These are phyloP conservation scores for Euphorbia celastroides DNA, from an alignment of 441 rosid genomes.

Conservation along the genomic window DNA sequence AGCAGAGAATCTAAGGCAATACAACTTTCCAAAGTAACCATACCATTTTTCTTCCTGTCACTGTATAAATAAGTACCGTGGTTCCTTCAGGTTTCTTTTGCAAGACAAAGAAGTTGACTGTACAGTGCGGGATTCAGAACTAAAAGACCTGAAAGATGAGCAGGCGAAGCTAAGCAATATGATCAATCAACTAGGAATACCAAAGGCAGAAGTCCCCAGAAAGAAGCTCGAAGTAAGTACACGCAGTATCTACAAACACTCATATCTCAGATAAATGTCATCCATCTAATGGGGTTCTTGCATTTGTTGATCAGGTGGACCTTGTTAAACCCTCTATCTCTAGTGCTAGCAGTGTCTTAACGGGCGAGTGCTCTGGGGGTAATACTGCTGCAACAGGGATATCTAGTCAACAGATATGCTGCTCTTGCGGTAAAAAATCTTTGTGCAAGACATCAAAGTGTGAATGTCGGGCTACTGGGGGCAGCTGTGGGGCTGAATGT, in stretches of 20 bases:
- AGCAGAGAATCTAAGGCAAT: slow-evolving; percentile 57
- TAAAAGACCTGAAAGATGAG: slow-evolving; percentile 70
- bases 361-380: slow-evolving; percentile 30
- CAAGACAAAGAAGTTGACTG: slow-evolving; percentile 42
- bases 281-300: slow-evolving; percentile 11
- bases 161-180: slow-evolving; percentile 46
- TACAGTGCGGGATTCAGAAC: slow-evolving; percentile 53
- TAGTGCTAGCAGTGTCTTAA: slow-evolving; percentile 27
- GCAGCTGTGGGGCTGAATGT: slow-evolving; percentile 58
- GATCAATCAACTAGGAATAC: slow-evolving; percentile 50
- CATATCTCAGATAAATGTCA: not conserved
- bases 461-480: slow-evolving; percentile 56
- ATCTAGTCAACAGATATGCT: slow-evolving; percentile 38
- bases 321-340: slow-evolving; percentile 38
- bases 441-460: slow-evolving; percentile 74
- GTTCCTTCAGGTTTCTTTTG: slow-evolving; percentile 33
- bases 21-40: slow-evolving; percentile 25
- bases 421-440: slow-evolving; percentile 76
- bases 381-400: slow-evolving; percentile 20
- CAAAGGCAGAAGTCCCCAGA: slow-evolving; percentile 34
- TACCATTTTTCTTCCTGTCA: not conserved
- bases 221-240: slow-evolving; percentile 41
- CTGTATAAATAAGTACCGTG: not conserved
- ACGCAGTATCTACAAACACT: slow-evolving; percentile 5
- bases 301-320: slow-evolving; percentile 35